phyloP scores from a whole-genome alignment of 2,329 filamentous ascomycete species.

The Ceratocystis papillata region DNA sequence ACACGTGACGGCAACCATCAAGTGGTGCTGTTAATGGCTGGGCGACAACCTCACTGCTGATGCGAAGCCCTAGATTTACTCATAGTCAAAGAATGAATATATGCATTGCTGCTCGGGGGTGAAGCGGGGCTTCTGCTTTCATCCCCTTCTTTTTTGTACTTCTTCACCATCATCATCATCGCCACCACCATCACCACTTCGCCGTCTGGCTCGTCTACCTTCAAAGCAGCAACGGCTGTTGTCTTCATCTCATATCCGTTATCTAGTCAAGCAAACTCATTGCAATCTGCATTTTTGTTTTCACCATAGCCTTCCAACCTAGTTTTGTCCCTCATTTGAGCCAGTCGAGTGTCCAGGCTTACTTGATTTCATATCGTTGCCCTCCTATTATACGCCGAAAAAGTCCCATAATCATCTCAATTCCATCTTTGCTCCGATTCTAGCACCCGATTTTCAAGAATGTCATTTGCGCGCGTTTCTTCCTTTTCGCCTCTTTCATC shows the following conservation, averaged over 20 bases:
- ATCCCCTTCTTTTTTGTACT: background rate
- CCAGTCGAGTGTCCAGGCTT: background rate
- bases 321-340: background rate
- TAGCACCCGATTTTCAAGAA: background rate
- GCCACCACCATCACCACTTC: background rate
- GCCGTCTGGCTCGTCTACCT: background rate
- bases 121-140: background rate
- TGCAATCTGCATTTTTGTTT: background rate
- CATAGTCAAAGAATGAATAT: background rate
- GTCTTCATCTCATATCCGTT: background rate
- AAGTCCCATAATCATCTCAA: background rate
- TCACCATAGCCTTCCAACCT: background rate
- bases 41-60: background rate
- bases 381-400: background rate
- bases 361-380: background rate
- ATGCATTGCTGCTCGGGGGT: background rate
- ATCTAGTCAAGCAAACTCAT: background rate
- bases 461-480: conserved; percentile 5
- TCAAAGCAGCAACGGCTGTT: background rate
- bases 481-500: conserved; percentile 7
- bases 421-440: background rate
- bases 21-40: background rate
- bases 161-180: background rate
- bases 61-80: background rate
- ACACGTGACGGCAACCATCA: background rate